phyloP scores from a whole-genome alignment of 768 basidiomycete genomes.

The Boletales sp. region DNA sequence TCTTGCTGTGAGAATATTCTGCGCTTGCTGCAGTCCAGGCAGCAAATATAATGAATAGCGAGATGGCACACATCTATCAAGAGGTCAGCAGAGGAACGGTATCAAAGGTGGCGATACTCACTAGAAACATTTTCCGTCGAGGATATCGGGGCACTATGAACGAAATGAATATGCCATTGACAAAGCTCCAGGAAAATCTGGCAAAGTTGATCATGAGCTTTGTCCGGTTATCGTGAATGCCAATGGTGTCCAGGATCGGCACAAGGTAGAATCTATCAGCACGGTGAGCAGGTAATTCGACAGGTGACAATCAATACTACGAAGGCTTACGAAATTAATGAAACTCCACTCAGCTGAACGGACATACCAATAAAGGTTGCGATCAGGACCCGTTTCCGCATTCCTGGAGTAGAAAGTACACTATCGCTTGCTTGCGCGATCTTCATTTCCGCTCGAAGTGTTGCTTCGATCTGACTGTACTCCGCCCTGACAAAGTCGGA shows the following conservation, averaged over 20 bases:
- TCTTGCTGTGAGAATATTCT: slow-evolving; percentile 15
- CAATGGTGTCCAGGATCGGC: slow-evolving; percentile 15
- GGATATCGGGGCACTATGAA: slow-evolving; percentile 12
- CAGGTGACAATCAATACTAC: too few relatives aligned
- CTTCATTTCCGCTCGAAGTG: slow-evolving; percentile 34
- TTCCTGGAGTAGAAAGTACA: slow-evolving; percentile 7
- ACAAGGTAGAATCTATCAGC: slow-evolving; percentile 8
- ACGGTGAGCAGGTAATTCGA: background rate
- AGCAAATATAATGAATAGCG: slow-evolving; percentile 10
- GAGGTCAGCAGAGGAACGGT: background rate
- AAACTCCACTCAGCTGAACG: slow-evolving; percentile 11
- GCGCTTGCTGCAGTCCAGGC: slow-evolving; percentile 20
- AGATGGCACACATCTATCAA: slow-evolving; percentile 11
- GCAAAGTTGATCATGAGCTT: slow-evolving; percentile 17
- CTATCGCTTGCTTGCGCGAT: background rate
- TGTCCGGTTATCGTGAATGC: slow-evolving; percentile 17
- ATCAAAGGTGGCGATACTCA: slow-evolving; percentile 23
- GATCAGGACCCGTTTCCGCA: slow-evolving; percentile 13
- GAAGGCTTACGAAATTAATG: slow-evolving; percentile 5
- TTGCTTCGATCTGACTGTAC: slow-evolving; percentile 52
- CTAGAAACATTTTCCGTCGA: slow-evolving; percentile 14
- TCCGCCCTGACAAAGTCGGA: slow-evolving; percentile 58
- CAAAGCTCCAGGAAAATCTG: slow-evolving; percentile 8
- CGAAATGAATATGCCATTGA: slow-evolving; percentile 3
- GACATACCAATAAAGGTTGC: slow-evolving; percentile 12